A percentile compares a stretch with the other conserved stretches of the same genome.
phyloP scores from a whole-genome alignment of 164 flowering plant species.

The Stephania cephalantha region DNA sequence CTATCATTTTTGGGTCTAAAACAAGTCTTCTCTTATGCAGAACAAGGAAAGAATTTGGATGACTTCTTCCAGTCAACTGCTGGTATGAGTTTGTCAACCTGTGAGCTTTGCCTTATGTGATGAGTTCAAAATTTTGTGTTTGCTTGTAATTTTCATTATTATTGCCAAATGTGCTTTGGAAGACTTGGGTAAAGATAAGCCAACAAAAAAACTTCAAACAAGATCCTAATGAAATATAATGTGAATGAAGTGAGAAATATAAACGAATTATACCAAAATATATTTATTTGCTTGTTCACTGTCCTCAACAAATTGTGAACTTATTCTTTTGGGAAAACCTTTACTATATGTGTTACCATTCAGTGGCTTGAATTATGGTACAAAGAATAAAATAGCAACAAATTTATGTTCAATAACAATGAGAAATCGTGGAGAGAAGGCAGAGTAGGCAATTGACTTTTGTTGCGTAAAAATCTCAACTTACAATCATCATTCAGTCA shows the following conservation, averaged over 20 bases:
- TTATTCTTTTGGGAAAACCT: not conserved
- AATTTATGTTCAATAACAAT: too few species aligned
- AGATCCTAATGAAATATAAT: too few species aligned
- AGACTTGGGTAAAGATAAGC: not conserved
- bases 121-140: not conserved
- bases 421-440: not conserved
- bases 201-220: too few species aligned
- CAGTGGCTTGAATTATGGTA: not conserved
- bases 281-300: too few species aligned
- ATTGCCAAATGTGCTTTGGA: not conserved
- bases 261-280: too few species aligned
- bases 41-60: slow-evolving; percentile 76
- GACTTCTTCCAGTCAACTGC: slow-evolving; percentile 91
- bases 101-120: not conserved
- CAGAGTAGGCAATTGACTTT: not conserved
- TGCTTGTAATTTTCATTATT: not conserved
- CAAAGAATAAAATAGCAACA: not conserved
- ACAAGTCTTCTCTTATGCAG: slow-evolving; percentile 40
- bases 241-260: too few species aligned
- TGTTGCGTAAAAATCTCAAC: not conserved
- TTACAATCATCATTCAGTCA: not conserved
- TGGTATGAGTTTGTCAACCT: slow-evolving; percentile 34
- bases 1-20: not conserved
- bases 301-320: too few species aligned
- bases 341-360: not conserved